Evolutionary conservation across 345 rosid genomes (phyloP).

Genomic region (Sisymbrium altissimum): DNA sequence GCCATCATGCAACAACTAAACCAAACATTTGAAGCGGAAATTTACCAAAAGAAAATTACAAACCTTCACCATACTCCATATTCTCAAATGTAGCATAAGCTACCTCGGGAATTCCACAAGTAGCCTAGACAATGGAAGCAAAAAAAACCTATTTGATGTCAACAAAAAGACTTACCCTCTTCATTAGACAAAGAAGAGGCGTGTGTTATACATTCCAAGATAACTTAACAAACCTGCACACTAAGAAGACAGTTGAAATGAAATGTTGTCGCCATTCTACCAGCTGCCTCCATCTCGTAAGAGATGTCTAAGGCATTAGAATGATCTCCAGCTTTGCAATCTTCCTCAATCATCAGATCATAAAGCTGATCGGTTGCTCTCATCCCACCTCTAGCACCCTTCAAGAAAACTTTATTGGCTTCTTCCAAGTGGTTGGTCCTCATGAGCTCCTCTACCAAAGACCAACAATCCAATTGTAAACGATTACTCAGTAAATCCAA

Average conservation of each 20-base stretch:
- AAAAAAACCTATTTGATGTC: conserved; percentile 24
- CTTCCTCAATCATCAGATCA: conserved; percentile 82
- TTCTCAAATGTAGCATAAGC: conserved; percentile 90
- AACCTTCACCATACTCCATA: conserved; percentile 99
- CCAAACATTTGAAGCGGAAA: background rate
- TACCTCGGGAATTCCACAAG: conserved; percentile 92
- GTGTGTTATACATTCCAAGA: background rate
- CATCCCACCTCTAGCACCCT: conserved; percentile 77
- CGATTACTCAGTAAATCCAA: background rate
- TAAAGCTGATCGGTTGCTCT: conserved; percentile 81
- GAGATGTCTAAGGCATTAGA: conserved; percentile 90
- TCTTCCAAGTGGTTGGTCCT: conserved; percentile 69
- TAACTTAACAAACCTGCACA: conserved; percentile 62
- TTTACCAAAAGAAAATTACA: conserved; percentile 16
- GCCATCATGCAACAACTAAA: conserved; percentile 13
- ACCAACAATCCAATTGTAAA: conserved; percentile 8
- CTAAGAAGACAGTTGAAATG: conserved; percentile 96
- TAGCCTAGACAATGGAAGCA: conserved; percentile 53
- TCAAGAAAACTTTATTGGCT: conserved; percentile 84
- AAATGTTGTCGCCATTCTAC: conserved; percentile 87
- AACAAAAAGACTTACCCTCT: background rate
- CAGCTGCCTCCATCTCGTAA: conserved; percentile 96
- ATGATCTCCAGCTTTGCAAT: conserved; percentile 92
- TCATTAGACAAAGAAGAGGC: conserved; percentile 15
- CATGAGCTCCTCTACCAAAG: conserved; percentile 69